Evolutionary conservation across 345 rosid genomes (phyloP), one percentile per base, ranked within the genome.

Genomic region (Aquilaria sinensis): DNA sequence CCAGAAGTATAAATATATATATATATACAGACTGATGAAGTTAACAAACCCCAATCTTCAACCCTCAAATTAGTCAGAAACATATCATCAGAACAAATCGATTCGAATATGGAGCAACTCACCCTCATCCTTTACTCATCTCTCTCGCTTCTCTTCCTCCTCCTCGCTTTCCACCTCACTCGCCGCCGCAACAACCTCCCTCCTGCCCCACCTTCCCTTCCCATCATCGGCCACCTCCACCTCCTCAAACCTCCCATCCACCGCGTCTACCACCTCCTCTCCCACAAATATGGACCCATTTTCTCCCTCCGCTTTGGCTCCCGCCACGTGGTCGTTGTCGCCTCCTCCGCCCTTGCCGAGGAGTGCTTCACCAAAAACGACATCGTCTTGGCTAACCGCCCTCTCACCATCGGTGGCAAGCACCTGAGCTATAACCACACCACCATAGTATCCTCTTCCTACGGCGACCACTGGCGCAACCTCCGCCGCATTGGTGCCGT

Each of bases 181-280:
- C 15, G 9, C 47, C 23, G 8, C 48, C 13, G 31, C 23, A 65
- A 33, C 56, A 65, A 65, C 55, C 68, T 56, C 10, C 68, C 68
- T 12, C 68, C 68, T 31, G 15, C 16, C 47, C 68, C 68, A 15
- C 68, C 68, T 1, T 47, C 61, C 3, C 55, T 56, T 37, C 68
- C 68, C 46, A 47, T 64, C 3, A 15, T 64, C 9, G 68, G 68
- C 48, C 61, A 56, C 47, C 68, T 64, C 58, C 61, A 47, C 33
- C 67, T 64, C 53, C 52, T 64, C 2, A 64, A 55, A 10, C 53
- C 53, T 6, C 67, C 60, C 31, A 41, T n/a, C n/a, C n/a, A n/a
- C n/a, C 46, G 53, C 67, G 55, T 31, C 67, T n/a, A n/a, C 60
- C 31, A 41, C 0, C 23, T 16, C 23, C 23, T 16, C 23, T 16